Percentiles rank a stretch among this genome's conserved stretches.
phyloP scores from a whole-genome alignment of 257 asterid species.

The Paulownia fortunei region DNA sequence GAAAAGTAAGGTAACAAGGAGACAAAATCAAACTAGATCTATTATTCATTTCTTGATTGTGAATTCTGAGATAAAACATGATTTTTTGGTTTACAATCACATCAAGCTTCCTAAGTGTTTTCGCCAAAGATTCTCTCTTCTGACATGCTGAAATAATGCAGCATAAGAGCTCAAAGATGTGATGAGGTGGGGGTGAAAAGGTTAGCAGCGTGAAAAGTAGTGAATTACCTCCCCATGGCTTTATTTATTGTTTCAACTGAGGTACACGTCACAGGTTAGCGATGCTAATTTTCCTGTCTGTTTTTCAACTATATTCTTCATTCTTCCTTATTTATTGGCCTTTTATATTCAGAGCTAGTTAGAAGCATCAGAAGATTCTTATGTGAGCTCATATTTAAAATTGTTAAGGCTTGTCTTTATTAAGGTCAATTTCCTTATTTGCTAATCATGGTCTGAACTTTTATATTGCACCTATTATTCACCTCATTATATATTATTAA shows the following conservation, averaged over 20 bases:
- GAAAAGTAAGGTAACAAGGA: constrained; percentile 69
- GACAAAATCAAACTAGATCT: not conserved
- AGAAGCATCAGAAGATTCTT: not conserved
- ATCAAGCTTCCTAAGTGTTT: not conserved
- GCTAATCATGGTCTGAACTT: not conserved
- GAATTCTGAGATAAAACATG: not conserved
- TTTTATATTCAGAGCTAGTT: not conserved
- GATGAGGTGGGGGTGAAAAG: constrained; percentile 55
- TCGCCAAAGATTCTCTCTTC: constrained; percentile 27
- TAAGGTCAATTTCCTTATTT: not conserved
- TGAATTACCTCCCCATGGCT: constrained; percentile 1
- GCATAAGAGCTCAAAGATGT: constrained; percentile 73
- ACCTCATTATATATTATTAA: not conserved
- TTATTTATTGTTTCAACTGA: not conserved
- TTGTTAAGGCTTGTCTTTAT: not conserved
- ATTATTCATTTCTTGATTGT: not conserved
- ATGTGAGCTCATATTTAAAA: not conserved
- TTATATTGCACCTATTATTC: not conserved
- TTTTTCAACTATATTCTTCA: not conserved
- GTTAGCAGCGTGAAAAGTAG: constrained; percentile 51
- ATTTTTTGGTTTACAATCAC: not conserved
- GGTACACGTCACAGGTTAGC: constrained; percentile 1
- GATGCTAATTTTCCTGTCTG: not conserved
- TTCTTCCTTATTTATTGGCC: not conserved
- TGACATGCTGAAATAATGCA: constrained; percentile 41